A percentile compares a stretch with the other conserved stretches of the same genome.
These are phyloP conservation scores for Ramaria sp. DNA, from an alignment of 768 basidiomycete species.

Conservation along the genomic window DNA sequence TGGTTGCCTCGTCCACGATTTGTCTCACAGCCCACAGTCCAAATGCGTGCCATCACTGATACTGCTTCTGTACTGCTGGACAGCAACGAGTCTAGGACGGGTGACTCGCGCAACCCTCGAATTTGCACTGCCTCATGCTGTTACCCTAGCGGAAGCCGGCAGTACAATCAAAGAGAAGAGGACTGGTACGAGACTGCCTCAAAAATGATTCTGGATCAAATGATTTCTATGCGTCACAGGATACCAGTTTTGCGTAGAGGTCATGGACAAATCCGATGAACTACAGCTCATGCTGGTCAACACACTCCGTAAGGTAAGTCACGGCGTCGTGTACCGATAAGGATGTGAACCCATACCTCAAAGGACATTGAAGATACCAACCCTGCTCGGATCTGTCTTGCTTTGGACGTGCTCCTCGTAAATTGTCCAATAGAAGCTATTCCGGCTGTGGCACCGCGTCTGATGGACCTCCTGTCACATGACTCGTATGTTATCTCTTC, in stretches of 20 bases:
- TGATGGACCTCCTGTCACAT: slow-evolving; percentile 59
- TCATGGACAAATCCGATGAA: slow-evolving; percentile 62
- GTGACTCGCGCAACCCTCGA: slow-evolving; percentile 38
- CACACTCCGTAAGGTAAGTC: slow-evolving; percentile 64
- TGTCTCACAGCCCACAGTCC: slow-evolving; percentile 30
- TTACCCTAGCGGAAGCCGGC: slow-evolving; percentile 68
- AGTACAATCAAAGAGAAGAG: slow-evolving; percentile 49
- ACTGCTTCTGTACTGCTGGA: slow-evolving; percentile 59
- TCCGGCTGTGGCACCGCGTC: slow-evolving; percentile 60
- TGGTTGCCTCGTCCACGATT: slow-evolving; percentile 6
- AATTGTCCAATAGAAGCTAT: slow-evolving; percentile 55
- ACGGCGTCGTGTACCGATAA: not conserved
- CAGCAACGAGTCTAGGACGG: slow-evolving; percentile 34
- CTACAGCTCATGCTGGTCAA: slow-evolving; percentile 79
- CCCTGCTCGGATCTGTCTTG: slow-evolving; percentile 52
- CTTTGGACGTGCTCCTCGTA: slow-evolving; percentile 57
- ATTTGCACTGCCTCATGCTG: slow-evolving; percentile 67
- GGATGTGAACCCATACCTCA: not conserved
- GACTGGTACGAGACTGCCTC: slow-evolving; percentile 36
- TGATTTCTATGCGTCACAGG: slow-evolving; percentile 31
- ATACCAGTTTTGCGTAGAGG: slow-evolving; percentile 65
- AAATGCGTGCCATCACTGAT: slow-evolving; percentile 58
- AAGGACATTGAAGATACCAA: slow-evolving; percentile 64
- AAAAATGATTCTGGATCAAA: not conserved
- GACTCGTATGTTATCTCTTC: slow-evolving; percentile 55